These are phyloP conservation scores for Chaetomium olivaceum DNA, from an alignment of 2,329 filamentous ascomycete genomes.

Conservation along the genomic window DNA sequence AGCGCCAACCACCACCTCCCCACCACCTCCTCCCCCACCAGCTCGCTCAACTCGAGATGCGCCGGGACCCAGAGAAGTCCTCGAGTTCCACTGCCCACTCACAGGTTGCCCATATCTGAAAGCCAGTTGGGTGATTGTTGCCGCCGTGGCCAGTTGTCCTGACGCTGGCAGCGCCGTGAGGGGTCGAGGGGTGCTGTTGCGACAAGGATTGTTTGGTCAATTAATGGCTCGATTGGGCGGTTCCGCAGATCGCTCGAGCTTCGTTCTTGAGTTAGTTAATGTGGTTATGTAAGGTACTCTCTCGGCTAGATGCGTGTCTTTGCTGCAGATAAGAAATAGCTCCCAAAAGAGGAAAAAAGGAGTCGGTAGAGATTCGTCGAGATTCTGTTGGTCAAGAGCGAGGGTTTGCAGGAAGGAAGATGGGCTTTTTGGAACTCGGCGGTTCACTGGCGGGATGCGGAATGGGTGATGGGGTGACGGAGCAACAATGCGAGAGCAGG, in stretches of 20 bases:
- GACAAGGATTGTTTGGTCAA: conserved; percentile 14
- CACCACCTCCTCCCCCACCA: background rate
- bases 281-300: background rate
- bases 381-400: background rate
- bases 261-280: background rate
- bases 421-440: background rate
- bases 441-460: background rate
- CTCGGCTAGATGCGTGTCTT: background rate
- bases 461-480: background rate
- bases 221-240: conserved; percentile 1
- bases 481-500: conserved; percentile 6
- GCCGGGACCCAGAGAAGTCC: background rate
- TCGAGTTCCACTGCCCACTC: conserved; percentile 39
- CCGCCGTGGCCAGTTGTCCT: conserved; percentile 15
- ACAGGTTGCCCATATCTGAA: conserved; percentile 55
- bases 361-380: background rate
- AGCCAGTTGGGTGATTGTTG: conserved; percentile 12
- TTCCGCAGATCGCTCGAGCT: background rate
- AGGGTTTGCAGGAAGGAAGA: background rate
- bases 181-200: conserved; percentile 3
- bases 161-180: conserved; percentile 8
- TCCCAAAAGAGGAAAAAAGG: background rate
- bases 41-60: background rate
- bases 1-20: background rate
- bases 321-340: background rate